Evolutionary conservation across 2,329 filamentous ascomycete genomes (phyloP).

Genomic region (Cordyceps tenuipes): DNA sequence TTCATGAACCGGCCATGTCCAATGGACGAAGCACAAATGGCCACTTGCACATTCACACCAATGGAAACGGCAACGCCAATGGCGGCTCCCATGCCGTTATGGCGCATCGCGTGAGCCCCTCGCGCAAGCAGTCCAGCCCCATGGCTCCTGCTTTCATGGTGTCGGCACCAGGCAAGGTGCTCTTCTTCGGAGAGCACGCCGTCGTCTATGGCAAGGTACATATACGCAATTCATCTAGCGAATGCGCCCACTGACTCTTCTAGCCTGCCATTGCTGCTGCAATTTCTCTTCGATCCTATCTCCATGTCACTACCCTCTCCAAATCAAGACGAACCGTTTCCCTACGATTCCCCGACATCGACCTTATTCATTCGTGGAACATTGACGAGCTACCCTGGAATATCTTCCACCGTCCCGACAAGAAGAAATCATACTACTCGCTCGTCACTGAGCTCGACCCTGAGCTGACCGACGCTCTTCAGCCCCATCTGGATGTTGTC

Average conservation of each 20-base stretch:
- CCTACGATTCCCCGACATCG: slow-evolving; percentile 84
- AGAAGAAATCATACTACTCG: slow-evolving; percentile 95
- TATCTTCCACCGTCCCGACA: slow-evolving; percentile 66
- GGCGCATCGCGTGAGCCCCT: slow-evolving; percentile 30
- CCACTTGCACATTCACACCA: slow-evolving; percentile 26
- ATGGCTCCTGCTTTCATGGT: slow-evolving; percentile 94
- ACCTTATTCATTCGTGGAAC: slow-evolving; percentile 84
- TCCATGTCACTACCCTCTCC: slow-evolving; percentile 87
- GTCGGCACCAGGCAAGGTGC: slow-evolving; percentile 94
- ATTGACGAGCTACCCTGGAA: slow-evolving; percentile 88
- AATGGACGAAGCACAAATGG: slow-evolving; percentile 15
- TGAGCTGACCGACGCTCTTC: slow-evolving; percentile 71
- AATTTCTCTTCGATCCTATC: slow-evolving; percentile 90
- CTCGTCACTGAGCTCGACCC: slow-evolving; percentile 75
- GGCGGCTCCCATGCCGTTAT: slow-evolving; percentile 28
- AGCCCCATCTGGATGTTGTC: slow-evolving; percentile 67
- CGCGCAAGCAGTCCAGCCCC: slow-evolving; percentile 52
- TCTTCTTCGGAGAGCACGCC: slow-evolving; percentile 94
- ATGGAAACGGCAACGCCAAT: slow-evolving; percentile 27
- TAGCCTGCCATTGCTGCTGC: slow-evolving; percentile 88
- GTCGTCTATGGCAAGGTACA: slow-evolving; percentile 91
- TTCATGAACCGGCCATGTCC: slow-evolving; percentile 3
- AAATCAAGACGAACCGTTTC: slow-evolving; percentile 86
- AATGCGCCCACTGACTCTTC: background rate
- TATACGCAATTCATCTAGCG: background rate